Conservation (phyloP, 192 early-diverging fungal species). For the Gonapodya prolifera region DNA sequence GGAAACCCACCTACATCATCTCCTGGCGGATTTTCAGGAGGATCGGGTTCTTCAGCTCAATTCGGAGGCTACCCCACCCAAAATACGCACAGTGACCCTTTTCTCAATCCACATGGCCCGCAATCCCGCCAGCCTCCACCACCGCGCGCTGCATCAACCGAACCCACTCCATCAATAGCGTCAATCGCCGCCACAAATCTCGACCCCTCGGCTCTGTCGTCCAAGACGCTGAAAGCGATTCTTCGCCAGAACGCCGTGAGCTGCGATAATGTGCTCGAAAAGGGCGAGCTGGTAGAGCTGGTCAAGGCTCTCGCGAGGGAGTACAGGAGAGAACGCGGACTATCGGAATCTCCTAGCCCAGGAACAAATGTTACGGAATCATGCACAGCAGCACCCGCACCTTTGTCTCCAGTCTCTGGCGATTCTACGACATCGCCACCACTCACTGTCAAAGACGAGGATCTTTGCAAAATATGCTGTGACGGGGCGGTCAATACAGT, state of each 20-base stretch:
- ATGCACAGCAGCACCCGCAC: no score
- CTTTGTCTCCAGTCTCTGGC: neutral
- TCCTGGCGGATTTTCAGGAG: neutral
- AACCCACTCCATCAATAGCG: conserved; percentile 13
- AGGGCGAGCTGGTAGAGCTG: conserved; percentile 52
- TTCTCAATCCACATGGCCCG: neutral
- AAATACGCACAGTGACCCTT: no score
- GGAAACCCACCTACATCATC: neutral
- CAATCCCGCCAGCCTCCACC: neutral
- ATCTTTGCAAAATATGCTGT: conserved; percentile 71
- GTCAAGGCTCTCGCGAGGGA: conserved; percentile 20
- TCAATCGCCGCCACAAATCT: conserved; percentile 23
- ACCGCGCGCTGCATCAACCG: neutral
- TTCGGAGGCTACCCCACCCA: neutral
- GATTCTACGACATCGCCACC: neutral
- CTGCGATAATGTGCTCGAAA: conserved; percentile 56
- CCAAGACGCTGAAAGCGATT: conserved; percentile 55
- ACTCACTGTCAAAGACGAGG: neutral
- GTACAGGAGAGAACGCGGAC: neutral
- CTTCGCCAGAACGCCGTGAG: conserved; percentile 52
- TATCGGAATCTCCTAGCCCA: neutral
- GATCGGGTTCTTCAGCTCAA: neutral
- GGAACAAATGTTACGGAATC: no score
- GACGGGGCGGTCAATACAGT: conserved; percentile 69
- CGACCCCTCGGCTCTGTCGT: conserved; percentile 39